A percentile compares a stretch with the other conserved stretches of the same genome.
Conservation (phyloP, 495 filamentous ascomycete species). For the Penicilliopsis zonata region DNA sequence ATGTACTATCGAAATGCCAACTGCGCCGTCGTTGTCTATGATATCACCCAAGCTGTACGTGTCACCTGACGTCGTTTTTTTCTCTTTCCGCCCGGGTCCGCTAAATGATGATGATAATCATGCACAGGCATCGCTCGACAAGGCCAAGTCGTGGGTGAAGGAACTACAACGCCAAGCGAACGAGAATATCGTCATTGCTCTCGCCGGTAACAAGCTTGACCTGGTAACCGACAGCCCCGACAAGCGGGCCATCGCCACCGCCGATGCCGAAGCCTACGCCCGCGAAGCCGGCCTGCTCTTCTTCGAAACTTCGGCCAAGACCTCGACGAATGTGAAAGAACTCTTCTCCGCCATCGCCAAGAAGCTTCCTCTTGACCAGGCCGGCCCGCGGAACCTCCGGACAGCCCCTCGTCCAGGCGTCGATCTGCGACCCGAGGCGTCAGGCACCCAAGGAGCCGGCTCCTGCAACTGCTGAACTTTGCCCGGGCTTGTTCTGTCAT, state of each 20-base stretch:
- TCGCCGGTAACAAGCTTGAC: slow-evolving; percentile 96
- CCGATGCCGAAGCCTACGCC: slow-evolving; percentile 91
- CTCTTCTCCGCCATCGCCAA: slow-evolving; percentile 96
- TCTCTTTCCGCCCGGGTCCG: slow-evolving; percentile 2
- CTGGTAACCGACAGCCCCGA: slow-evolving; percentile 80
- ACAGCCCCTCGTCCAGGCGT: slow-evolving; percentile 68
- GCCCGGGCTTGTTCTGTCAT: too few species aligned
- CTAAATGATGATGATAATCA: neutral
- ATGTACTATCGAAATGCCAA: slow-evolving; percentile 99
- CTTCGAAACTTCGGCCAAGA: slow-evolving; percentile 97
- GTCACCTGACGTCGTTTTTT: neutral
- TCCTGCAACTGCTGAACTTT: slow-evolving; percentile 68
- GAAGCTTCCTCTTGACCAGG: slow-evolving; percentile 93
- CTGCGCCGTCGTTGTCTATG: slow-evolving; percentile 97
- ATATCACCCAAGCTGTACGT: slow-evolving; percentile 95
- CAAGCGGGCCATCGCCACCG: slow-evolving; percentile 79
- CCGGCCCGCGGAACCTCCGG: slow-evolving; percentile 70
- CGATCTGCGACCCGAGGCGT: slow-evolving; percentile 64
- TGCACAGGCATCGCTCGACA: slow-evolving; percentile 80
- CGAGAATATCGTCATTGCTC: slow-evolving; percentile 97
- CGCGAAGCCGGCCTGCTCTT: slow-evolving; percentile 86
- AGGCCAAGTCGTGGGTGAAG: slow-evolving; percentile 99
- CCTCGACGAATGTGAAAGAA: slow-evolving; percentile 87
- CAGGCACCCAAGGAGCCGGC: slow-evolving; percentile 60
- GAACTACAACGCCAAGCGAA: slow-evolving; percentile 97